Base-by-base conservation (phyloP, 2,329 filamentous ascomycete species). In the Aspergillus aculeatus region DNA sequence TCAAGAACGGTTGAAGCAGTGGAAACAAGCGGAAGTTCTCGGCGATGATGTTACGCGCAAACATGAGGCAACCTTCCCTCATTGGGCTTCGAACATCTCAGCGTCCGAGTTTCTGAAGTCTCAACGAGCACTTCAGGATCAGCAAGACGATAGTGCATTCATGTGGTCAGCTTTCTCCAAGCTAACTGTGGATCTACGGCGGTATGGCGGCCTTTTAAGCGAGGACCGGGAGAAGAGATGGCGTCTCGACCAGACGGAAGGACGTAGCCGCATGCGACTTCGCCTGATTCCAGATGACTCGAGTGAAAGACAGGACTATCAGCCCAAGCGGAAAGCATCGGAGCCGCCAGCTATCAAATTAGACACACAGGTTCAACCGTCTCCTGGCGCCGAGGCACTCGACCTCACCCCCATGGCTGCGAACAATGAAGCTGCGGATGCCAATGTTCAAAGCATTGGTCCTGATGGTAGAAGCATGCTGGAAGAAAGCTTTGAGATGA, bases 71-170 rank as follows among this genome's bases (percentile, higher is more conserved):
- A 90, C 91, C 0, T 94, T 95, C 58, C 89, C 86, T 47, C 89
- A 94, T 60, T 99, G 94, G 95, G 90, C 94, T 80, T 92, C 93
- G 68, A 98, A 96, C 68, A 96, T 99, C 47, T 95, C 94, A 74
- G 88, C 89, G 52, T 92, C 94, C 0, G 95, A 99, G 73, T 89
- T 95, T 65, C 85, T 94, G 71, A 98, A 96, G 73, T 89, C 96
- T 65, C 94, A 98, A 73, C 84, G 95, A 62, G 84, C 91, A 16
- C 78, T 92, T 56, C 95, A 99, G 75, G 96, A 99, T 69, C 91
- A 96, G 69, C 92, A 97, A 68, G 95, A 99, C 71, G 94, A 93
- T 69, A 84, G 91, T 59, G 83, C 84, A 1, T 97, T 92, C 71
- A 84, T 96, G 62, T 85, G 86, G 47, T 86, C 90, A 0, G 84